Percentiles rank a stretch among this genome's conserved stretches.
Evolutionary conservation across 345 rosid species (phyloP).

Genomic region (Citrus sinensis): DVS_A1.0 CM039168.1:27059501-27060000

Average conservation of each 20-base stretch:
- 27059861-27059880: no score
- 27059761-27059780: constrained; percentile 20
- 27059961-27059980: no score
- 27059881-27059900: no score
- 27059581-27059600: background rate
- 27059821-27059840: constrained; percentile 27
- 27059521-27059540: constrained; percentile 14
- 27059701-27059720: background rate
- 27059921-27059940: no score
- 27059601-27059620: constrained; percentile 1
- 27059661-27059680: background rate
- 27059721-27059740: constrained; percentile 7
- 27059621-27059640: constrained; percentile 26
- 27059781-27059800: constrained; percentile 23
- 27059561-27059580: background rate
- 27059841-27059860: constrained; percentile 13
- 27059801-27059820: constrained; percentile 28
- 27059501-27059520: constrained; percentile 22
- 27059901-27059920: no score
- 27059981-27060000: no score
- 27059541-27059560: background rate
- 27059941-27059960: no score
- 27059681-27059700: background rate
- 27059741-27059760: constrained; percentile 19
- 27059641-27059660: background rate